phyloP scores from a whole-genome alignment of 345 rosid genomes.

The Eucalyptus marginata region DNA sequence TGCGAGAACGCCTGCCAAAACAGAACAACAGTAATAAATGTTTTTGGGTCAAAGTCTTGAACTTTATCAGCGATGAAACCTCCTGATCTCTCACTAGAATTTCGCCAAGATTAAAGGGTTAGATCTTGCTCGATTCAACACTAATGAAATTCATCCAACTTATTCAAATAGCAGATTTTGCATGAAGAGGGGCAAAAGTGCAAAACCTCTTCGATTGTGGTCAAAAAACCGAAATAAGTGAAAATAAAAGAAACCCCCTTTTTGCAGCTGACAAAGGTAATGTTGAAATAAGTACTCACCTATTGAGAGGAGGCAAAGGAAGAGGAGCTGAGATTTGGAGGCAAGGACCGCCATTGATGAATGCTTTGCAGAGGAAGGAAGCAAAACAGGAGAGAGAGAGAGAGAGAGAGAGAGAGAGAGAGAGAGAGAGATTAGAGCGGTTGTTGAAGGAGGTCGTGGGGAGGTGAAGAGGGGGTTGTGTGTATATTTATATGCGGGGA shows the following conservation, averaged over 20 bases:
- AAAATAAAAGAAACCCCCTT: neutral
- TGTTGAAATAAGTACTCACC: neutral
- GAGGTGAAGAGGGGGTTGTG: neutral
- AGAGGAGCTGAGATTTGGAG: neutral
- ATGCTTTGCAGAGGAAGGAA: neutral
- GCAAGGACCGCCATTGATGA: neutral
- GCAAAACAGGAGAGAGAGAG: neutral
- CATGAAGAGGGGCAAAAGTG: neutral
- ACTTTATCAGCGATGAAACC: neutral
- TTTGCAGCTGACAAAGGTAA: neutral
- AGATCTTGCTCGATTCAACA: neutral
- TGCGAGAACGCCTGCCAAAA: neutral
- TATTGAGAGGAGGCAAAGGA: slow-evolving; percentile 3
- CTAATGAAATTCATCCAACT: neutral
- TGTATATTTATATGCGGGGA: neutral
- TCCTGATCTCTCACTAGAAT: neutral
- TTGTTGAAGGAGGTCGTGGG: neutral
- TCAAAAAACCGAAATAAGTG: neutral
- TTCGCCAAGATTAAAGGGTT: neutral
- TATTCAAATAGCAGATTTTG: neutral
- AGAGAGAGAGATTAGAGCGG: neutral
- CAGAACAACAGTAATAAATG: neutral
- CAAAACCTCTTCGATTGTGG: neutral
- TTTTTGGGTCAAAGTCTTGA: neutral
- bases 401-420: neutral